Evolutionary conservation across 305 asterid species (phyloP).

Genomic region (Solanum hybrid): DNA sequence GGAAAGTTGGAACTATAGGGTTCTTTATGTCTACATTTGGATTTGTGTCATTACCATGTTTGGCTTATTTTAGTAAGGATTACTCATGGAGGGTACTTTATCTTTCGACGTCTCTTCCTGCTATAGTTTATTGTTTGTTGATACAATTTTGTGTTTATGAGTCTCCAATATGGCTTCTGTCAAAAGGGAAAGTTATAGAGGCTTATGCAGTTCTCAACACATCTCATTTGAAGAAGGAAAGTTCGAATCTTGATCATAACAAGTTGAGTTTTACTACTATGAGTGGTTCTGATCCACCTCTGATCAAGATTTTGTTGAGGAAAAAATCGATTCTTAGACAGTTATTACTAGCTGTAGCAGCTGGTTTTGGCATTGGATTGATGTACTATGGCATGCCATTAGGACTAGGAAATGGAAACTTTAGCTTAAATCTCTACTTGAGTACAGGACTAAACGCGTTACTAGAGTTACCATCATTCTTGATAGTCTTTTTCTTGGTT

Average conservation of each 20-base stretch:
- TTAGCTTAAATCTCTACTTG: conserved; percentile 29
- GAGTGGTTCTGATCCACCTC: background rate
- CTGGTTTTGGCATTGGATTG: conserved; percentile 43
- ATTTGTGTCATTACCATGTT: conserved; percentile 6
- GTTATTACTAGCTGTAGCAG: conserved; percentile 23
- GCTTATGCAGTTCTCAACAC: conserved; percentile 9
- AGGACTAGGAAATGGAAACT: conserved; percentile 28
- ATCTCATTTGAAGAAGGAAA: background rate
- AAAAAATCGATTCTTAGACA: conserved; percentile 30
- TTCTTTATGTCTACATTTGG: conserved; percentile 13
- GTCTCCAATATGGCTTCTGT: conserved; percentile 14
- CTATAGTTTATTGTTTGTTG: background rate
- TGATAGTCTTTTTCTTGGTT: conserved; percentile 21
- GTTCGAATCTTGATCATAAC: background rate
- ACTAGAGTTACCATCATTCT: conserved; percentile 36
- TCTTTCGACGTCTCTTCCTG: conserved; percentile 6
- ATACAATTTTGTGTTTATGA: conserved; percentile 11
- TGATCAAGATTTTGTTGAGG: conserved; percentile 15
- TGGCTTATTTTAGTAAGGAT: conserved; percentile 4
- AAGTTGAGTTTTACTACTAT: background rate
- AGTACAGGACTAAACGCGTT: conserved; percentile 43
- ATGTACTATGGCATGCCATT: conserved; percentile 59
- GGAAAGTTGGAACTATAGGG: conserved; percentile 9
- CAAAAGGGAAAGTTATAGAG: conserved; percentile 4
- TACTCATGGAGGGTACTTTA: conserved; percentile 15